These are phyloP conservation scores for Leccinum insolens DNA, from an alignment of 1,284 basidiomycete species.

Conservation along the genomic window DNA sequence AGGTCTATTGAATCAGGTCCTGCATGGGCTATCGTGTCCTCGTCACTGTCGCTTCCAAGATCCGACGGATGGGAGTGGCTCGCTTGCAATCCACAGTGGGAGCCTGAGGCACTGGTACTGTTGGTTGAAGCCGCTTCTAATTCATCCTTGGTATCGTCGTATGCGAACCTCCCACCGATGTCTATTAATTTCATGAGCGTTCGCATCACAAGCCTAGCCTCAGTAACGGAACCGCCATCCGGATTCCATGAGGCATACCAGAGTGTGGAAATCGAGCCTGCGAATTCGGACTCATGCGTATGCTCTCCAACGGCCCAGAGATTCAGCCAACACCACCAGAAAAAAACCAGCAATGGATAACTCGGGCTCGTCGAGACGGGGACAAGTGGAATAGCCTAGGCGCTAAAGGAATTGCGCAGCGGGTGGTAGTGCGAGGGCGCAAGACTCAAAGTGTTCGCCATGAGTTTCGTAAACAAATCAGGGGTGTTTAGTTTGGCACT, in stretches of 20 bases:
- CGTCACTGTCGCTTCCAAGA: constrained; percentile 18
- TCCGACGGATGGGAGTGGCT: constrained; percentile 3
- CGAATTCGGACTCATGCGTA: constrained; percentile 18
- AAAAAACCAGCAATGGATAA: not conserved
- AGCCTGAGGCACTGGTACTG: not conserved
- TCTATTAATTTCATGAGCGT: constrained; percentile 16
- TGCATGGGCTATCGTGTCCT: constrained; percentile 6
- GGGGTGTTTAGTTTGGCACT: not conserved
- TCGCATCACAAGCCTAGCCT: not conserved
- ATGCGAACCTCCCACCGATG: constrained; percentile 3
- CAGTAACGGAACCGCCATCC: not conserved
- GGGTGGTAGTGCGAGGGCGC: not conserved
- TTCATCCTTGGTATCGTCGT: constrained; percentile 17
- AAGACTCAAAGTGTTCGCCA: not conserved
- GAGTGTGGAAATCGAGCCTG: constrained; percentile 7
- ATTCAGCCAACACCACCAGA: not conserved
- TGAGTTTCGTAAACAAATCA: not conserved
- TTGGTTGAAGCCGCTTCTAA: not conserved
- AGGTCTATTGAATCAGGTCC: not conserved
- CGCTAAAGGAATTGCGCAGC: not conserved
- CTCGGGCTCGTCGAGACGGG: not conserved
- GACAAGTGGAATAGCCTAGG: not conserved
- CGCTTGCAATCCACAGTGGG: constrained; percentile 6
- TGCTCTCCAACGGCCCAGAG: not conserved
- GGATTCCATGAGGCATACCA: constrained; percentile 17